phyloP scores from a whole-genome alignment of 371 early-diverging fungal species.

The Neoconidiobolus thromboides region DNA sequence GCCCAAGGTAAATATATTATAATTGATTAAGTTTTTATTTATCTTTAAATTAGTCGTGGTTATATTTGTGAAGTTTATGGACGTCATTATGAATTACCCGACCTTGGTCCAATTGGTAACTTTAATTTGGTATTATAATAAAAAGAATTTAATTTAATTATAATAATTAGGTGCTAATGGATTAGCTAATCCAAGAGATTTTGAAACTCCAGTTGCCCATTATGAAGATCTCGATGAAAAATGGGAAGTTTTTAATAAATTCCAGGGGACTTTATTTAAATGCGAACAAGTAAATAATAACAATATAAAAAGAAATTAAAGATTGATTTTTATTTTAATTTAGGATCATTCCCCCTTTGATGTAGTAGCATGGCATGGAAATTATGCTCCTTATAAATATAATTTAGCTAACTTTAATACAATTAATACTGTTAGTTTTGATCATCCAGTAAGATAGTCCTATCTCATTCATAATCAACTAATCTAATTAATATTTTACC shows the following conservation, averaged over 20 bases:
- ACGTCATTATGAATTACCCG: slow-evolving; percentile 82
- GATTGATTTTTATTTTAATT: not conserved
- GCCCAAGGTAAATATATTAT: slow-evolving; percentile 29
- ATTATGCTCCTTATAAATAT: slow-evolving; percentile 93
- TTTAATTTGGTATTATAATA: not conserved
- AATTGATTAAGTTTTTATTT: not conserved
- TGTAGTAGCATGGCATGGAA: slow-evolving; percentile 96
- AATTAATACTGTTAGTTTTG: slow-evolving; percentile 77
- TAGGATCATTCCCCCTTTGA: slow-evolving; percentile 76
- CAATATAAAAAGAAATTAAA: not conserved
- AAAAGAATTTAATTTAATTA: not conserved
- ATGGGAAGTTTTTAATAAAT: slow-evolving; percentile 64
- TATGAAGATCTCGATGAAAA: slow-evolving; percentile 41
- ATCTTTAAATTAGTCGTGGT: slow-evolving; percentile 35
- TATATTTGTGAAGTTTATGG: slow-evolving; percentile 80
- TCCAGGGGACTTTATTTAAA: slow-evolving; percentile 52
- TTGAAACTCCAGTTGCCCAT: slow-evolving; percentile 65
- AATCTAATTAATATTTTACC: too few species aligned
- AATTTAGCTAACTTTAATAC: slow-evolving; percentile 65
- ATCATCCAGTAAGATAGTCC: slow-evolving; percentile 32
- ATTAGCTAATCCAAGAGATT: slow-evolving; percentile 86
- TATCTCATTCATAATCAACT: too few species aligned
- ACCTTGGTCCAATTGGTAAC: slow-evolving; percentile 82
- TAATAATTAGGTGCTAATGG: slow-evolving; percentile 55
- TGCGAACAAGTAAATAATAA: slow-evolving; percentile 25